Conservation (phyloP, 1,284 basidiomycete genomes). For the Naganishia liquefaciens region DNA sequence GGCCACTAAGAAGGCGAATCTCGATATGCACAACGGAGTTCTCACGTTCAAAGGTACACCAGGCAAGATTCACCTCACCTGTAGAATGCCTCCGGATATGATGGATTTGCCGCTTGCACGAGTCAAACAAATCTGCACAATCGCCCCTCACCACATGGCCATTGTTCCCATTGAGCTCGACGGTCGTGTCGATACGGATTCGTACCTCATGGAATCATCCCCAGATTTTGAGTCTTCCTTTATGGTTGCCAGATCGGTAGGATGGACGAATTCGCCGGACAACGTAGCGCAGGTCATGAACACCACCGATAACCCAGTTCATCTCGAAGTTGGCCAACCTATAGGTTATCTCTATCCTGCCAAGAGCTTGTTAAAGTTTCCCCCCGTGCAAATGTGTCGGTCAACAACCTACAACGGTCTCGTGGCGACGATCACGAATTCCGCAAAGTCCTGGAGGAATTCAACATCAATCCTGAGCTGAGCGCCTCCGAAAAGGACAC, state of each 20-base stretch:
- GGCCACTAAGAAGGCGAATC: neutral
- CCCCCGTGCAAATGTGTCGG: slow-evolving; percentile 31
- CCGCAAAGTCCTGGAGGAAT: neutral
- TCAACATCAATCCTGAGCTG: slow-evolving; percentile 19
- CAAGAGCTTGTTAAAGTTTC: no score
- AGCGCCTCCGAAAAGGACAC: neutral
- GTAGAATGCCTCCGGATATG: neutral
- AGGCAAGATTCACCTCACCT: neutral
- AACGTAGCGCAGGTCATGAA: slow-evolving; percentile 5
- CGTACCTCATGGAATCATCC: slow-evolving; percentile 3
- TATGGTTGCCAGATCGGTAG: slow-evolving; percentile 1
- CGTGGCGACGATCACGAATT: no score
- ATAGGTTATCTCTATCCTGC: neutral
- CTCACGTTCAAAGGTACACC: neutral
- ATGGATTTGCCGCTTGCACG: neutral
- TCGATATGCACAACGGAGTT: slow-evolving; percentile 11
- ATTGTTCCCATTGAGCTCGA: neutral
- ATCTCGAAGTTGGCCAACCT: neutral
- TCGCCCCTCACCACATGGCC: neutral
- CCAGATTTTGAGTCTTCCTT: neutral
- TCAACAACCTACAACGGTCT: slow-evolving; percentile 51
- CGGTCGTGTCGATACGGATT: neutral
- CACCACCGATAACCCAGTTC: neutral
- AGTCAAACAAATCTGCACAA: neutral
- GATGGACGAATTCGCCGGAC: neutral